A percentile compares a stretch with the other conserved stretches of the same genome.
Evolutionary conservation across 2,329 filamentous ascomycete species (phyloP).

Genomic region (Didymellaceae sp.): DNA sequence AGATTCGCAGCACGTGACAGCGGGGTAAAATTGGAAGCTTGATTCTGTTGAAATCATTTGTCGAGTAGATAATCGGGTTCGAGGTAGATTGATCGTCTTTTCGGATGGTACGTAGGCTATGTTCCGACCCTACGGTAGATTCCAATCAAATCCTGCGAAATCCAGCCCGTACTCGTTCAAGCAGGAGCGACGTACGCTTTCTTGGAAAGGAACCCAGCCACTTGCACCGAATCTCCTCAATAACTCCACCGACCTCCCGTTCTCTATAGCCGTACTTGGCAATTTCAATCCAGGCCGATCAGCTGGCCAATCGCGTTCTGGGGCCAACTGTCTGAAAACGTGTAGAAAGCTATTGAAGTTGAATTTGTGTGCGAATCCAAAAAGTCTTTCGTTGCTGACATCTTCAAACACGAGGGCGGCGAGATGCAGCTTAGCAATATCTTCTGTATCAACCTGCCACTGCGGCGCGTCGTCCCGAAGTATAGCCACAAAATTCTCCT

Average conservation of each 20-base stretch:
- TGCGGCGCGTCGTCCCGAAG: constrained; percentile 20
- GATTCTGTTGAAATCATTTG: too few species aligned
- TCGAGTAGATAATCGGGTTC: too few species aligned
- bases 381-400: constrained; percentile 57
- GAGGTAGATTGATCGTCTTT: too few species aligned
- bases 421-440: constrained; percentile 58
- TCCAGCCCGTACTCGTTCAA: neutral
- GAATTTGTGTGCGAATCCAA: constrained; percentile 56
- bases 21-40: too few species aligned
- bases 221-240: neutral
- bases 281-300: neutral
- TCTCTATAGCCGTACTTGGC: neutral
- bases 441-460: constrained; percentile 59
- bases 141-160: neutral
- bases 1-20: too few species aligned
- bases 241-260: neutral
- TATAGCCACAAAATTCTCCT: constrained; percentile 1
- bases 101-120: too few species aligned
- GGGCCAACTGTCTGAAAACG: constrained; percentile 34
- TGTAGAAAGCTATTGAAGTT: constrained; percentile 53
- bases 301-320: neutral
- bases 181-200: constrained; percentile 3
- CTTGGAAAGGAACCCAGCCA: neutral
- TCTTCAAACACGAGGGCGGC: constrained; percentile 54
- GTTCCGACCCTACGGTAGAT: neutral